Evolutionary conservation across 768 basidiomycete genomes (phyloP).

Genomic region (Chalciporus chontae): DNA sequence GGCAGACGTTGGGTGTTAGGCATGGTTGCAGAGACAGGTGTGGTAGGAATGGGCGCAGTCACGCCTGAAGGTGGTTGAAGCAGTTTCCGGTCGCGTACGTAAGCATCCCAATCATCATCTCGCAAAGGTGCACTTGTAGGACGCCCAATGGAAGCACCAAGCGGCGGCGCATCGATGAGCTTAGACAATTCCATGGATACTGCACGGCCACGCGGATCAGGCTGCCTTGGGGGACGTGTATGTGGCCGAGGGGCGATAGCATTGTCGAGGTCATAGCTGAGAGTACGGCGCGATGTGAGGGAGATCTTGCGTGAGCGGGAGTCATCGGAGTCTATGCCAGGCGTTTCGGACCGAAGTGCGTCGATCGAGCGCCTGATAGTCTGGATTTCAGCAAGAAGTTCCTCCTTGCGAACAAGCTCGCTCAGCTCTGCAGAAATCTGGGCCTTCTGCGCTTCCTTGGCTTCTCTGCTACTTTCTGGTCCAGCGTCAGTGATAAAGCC

Average conservation of each 20-base stretch:
- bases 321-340: slow-evolving; percentile 43
- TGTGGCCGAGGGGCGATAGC: slow-evolving; percentile 52
- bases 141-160: slow-evolving; percentile 56
- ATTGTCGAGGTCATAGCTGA: slow-evolving; percentile 61
- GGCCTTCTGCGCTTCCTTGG: slow-evolving; percentile 32
- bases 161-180: slow-evolving; percentile 38
- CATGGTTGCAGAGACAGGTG: slow-evolving; percentile 37
- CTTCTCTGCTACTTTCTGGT: slow-evolving; percentile 24
- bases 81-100: slow-evolving; percentile 80
- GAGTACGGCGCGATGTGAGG: slow-evolving; percentile 60
- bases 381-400: slow-evolving; percentile 72
- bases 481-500: slow-evolving; percentile 58
- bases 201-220: slow-evolving; percentile 65
- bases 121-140: slow-evolving; percentile 73
- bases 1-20: slow-evolving; percentile 41
- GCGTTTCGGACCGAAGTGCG: slow-evolving; percentile 66
- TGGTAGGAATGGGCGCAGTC: slow-evolving; percentile 73
- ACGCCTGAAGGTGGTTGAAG: slow-evolving; percentile 81
- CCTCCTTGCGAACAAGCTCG: slow-evolving; percentile 64
- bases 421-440: slow-evolving; percentile 41
- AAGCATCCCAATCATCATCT: slow-evolving; percentile 83
- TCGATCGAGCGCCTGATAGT: slow-evolving; percentile 79
- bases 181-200: slow-evolving; percentile 69
- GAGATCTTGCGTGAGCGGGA: slow-evolving; percentile 65
- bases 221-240: slow-evolving; percentile 65